A percentile compares a stretch with the other conserved stretches of the same genome.
These are phyloP conservation scores for Samsoniella hepiali DNA, from an alignment of 2,329 filamentous ascomycete genomes.

Conservation along the genomic window DNA sequence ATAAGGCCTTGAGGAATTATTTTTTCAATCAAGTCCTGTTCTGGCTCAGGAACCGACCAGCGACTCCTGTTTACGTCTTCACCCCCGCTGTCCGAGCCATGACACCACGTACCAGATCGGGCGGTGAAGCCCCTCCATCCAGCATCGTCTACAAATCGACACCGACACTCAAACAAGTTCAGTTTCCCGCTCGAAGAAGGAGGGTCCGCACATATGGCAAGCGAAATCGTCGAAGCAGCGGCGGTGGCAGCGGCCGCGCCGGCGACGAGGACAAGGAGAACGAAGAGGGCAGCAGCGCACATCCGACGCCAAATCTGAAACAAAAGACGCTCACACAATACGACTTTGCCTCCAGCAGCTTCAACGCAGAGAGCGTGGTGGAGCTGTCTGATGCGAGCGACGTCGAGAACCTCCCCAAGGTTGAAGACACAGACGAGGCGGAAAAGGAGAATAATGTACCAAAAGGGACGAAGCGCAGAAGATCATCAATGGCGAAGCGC, in stretches of 20 bases:
- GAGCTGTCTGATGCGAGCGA: slow-evolving; percentile 21
- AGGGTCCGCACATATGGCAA: slow-evolving; percentile 35
- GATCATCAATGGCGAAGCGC: not conserved
- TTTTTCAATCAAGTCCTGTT: not conserved
- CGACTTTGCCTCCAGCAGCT: slow-evolving; percentile 37
- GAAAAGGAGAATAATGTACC: slow-evolving; percentile 23
- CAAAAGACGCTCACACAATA: slow-evolving; percentile 45
- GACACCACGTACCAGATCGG: slow-evolving; percentile 38
- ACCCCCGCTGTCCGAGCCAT: slow-evolving; percentile 24
- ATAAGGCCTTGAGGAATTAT: not conserved
- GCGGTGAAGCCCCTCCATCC: slow-evolving; percentile 32
- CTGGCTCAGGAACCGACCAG: not conserved
- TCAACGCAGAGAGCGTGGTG: slow-evolving; percentile 32
- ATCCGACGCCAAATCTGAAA: slow-evolving; percentile 24
- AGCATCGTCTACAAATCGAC: slow-evolving; percentile 39
- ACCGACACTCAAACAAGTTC: slow-evolving; percentile 37
- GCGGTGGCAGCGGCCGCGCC: slow-evolving; percentile 22
- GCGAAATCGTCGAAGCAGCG: not conserved
- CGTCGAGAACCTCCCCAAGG: slow-evolving; percentile 14
- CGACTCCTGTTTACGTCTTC: not conserved
- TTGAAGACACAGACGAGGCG: not conserved
- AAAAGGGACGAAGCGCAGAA: slow-evolving; percentile 3
- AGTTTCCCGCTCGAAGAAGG: slow-evolving; percentile 36
- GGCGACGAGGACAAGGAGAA: slow-evolving; percentile 36
- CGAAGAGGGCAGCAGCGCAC: slow-evolving; percentile 32